These are phyloP conservation scores for Paracamarosporium sp. DNA, from an alignment of 2,329 filamentous ascomycete species.

Conservation along the genomic window DNA sequence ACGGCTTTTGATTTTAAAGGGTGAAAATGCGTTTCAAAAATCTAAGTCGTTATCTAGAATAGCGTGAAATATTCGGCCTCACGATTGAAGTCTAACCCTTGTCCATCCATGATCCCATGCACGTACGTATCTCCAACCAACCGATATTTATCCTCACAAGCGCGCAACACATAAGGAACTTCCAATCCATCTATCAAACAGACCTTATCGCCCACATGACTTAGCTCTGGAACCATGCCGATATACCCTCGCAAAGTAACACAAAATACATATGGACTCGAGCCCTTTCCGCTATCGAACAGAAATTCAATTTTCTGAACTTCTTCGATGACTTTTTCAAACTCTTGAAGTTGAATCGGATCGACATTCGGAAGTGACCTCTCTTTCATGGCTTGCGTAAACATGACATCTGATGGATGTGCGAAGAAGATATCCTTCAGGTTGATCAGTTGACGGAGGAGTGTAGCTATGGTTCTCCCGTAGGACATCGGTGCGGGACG, in stretches of 20 bases:
- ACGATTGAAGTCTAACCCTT: not conserved
- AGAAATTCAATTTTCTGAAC: not conserved
- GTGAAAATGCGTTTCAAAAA: too few relatives aligned
- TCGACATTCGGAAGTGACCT: not conserved
- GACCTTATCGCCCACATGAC: not conserved
- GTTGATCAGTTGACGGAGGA: not conserved
- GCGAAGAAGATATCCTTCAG: not conserved
- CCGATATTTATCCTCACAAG: not conserved
- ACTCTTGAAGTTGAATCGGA: not conserved
- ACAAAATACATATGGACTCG: not conserved
- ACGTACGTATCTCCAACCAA: conserved; percentile 3
- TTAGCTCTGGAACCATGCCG: conserved; percentile 2
- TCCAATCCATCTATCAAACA: not conserved
- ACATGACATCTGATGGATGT: not conserved
- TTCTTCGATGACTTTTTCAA: not conserved
- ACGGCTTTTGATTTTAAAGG: too few relatives aligned
- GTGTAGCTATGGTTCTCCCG: not conserved
- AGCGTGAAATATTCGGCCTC: too few relatives aligned
- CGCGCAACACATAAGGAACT: not conserved
- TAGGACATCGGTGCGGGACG: not conserved
- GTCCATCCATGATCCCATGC: conserved; percentile 2
- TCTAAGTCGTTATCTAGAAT: too few relatives aligned
- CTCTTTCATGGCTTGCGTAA: not conserved
- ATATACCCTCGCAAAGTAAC: not conserved
- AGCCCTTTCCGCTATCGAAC: not conserved